A percentile compares a stretch with the other conserved stretches of the same genome.
These are phyloP conservation scores for Kwoniella sp. DNA, from an alignment of 768 basidiomycete species.

Conservation along the genomic window DNA sequence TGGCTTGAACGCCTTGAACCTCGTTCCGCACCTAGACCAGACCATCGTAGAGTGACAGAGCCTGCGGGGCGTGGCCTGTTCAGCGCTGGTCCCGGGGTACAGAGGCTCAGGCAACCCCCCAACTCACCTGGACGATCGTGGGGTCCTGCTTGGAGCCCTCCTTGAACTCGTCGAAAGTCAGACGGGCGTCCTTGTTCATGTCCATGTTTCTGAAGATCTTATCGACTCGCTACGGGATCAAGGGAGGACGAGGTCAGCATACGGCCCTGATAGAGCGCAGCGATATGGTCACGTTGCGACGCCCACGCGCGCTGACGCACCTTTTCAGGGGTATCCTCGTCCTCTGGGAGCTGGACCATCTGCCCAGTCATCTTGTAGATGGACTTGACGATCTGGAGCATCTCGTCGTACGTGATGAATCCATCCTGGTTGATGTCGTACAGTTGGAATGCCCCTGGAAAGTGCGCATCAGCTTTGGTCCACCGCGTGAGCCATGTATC, in stretches of 20 bases:
- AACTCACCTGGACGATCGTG: slow-evolving; percentile 87
- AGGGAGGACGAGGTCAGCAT: slow-evolving; percentile 9
- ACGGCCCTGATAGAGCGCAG: neutral
- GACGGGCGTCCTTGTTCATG: slow-evolving; percentile 81
- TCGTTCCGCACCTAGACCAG: slow-evolving; percentile 24
- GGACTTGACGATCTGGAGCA: slow-evolving; percentile 94
- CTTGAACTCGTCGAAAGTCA: slow-evolving; percentile 95
- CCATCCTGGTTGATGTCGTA: slow-evolving; percentile 99
- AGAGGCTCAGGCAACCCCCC: slow-evolving; percentile 50
- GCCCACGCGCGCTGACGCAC: slow-evolving; percentile 53
- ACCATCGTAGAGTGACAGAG: slow-evolving; percentile 31
- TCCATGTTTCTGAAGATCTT: slow-evolving; percentile 99
- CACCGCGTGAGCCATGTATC: neutral
- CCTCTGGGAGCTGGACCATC: slow-evolving; percentile 96
- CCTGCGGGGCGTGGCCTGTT: too few relatives aligned
- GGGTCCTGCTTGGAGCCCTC: slow-evolving; percentile 99
- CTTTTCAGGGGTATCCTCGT: slow-evolving; percentile 99
- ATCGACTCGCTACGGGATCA: slow-evolving; percentile 73
- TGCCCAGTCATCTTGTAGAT: slow-evolving; percentile 99
- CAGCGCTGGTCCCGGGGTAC: too few relatives aligned
- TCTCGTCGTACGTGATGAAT: slow-evolving; percentile 95
- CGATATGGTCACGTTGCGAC: neutral
- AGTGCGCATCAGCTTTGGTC: neutral
- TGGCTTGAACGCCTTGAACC: too few relatives aligned
- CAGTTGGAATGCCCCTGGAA: slow-evolving; percentile 94